Conservation (phyloP, 306 rosid species). For the Pyrus communis region DNA sequence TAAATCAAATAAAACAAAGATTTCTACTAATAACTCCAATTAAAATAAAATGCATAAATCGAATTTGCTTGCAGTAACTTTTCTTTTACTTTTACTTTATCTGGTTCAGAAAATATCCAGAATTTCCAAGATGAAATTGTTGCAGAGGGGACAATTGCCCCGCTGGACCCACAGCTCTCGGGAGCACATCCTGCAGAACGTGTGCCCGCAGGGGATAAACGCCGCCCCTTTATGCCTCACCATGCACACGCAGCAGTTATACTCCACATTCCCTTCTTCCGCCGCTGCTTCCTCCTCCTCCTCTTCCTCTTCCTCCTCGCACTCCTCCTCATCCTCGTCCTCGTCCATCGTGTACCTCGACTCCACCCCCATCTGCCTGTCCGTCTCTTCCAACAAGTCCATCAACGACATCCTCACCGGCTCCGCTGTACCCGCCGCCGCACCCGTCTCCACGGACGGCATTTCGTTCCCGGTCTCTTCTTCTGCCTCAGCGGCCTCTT, state of each 20-base stretch:
- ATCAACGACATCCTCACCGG: conserved; percentile 65
- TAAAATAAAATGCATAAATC: background rate
- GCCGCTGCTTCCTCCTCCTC: background rate
- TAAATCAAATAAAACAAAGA: background rate
- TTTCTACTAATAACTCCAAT: background rate
- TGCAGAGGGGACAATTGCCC: conserved; percentile 82
- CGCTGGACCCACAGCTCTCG: conserved; percentile 63
- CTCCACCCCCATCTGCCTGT: conserved; percentile 57
- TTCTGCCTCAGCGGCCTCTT: too few relatives aligned
- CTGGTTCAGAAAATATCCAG: conserved; percentile 57
- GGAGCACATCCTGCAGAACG: conserved; percentile 80
- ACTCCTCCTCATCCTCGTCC: conserved; percentile 24
- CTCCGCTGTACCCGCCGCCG: background rate
- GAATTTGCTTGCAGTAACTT: background rate
- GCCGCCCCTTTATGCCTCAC: conserved; percentile 68
- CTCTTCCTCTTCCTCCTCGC: conserved; percentile 12
- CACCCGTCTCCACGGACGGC: conserved; percentile 13
- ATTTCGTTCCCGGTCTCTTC: conserved; percentile 12
- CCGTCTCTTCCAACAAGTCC: conserved; percentile 80
- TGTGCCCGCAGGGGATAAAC: conserved; percentile 61
- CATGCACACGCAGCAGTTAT: conserved; percentile 77
- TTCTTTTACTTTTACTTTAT: background rate
- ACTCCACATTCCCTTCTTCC: conserved; percentile 28
- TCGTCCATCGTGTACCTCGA: conserved; percentile 38
- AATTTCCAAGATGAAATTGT: conserved; percentile 64